These are phyloP conservation scores for Penicillium palitans DNA, from an alignment of 2,329 filamentous ascomycete genomes.

Conservation along the genomic window DNA sequence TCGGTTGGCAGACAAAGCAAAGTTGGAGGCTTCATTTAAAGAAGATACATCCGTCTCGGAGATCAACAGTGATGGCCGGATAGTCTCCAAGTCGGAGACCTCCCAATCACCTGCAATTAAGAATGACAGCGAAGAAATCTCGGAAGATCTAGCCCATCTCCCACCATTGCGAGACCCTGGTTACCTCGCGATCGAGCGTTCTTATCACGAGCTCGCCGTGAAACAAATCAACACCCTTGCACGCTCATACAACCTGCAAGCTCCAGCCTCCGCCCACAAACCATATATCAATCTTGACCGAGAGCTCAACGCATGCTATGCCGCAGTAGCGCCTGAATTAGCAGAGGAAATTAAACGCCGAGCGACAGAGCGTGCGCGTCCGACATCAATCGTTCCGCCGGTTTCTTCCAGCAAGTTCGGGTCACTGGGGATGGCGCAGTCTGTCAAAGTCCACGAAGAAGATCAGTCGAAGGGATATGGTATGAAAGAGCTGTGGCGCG, in stretches of 20 bases:
- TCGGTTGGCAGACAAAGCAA: slow-evolving; percentile 29
- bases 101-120: neutral
- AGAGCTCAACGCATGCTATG: slow-evolving; percentile 78
- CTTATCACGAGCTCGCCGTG: slow-evolving; percentile 76
- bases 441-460: slow-evolving; percentile 70
- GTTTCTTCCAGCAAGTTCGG: slow-evolving; percentile 60
- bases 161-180: slow-evolving; percentile 73
- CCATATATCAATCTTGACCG: slow-evolving; percentile 83
- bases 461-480: slow-evolving; percentile 72
- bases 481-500: slow-evolving; percentile 84
- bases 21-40: slow-evolving; percentile 28
- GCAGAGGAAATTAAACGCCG: slow-evolving; percentile 71
- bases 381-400: slow-evolving; percentile 22
- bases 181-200: slow-evolving; percentile 71
- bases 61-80: slow-evolving; percentile 29
- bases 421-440: slow-evolving; percentile 51
- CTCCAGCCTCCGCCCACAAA: slow-evolving; percentile 87
- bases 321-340: slow-evolving; percentile 78
- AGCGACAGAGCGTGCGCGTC: slow-evolving; percentile 53
- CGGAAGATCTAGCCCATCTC: slow-evolving; percentile 41
- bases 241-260: slow-evolving; percentile 91
- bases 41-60: slow-evolving; percentile 15
- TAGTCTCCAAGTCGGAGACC: slow-evolving; percentile 13
- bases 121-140: slow-evolving; percentile 7
- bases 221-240: slow-evolving; percentile 75